Evolutionary conservation across 306 rosid genomes (phyloP).

Genomic region (Cucurbita pepo): DNA sequence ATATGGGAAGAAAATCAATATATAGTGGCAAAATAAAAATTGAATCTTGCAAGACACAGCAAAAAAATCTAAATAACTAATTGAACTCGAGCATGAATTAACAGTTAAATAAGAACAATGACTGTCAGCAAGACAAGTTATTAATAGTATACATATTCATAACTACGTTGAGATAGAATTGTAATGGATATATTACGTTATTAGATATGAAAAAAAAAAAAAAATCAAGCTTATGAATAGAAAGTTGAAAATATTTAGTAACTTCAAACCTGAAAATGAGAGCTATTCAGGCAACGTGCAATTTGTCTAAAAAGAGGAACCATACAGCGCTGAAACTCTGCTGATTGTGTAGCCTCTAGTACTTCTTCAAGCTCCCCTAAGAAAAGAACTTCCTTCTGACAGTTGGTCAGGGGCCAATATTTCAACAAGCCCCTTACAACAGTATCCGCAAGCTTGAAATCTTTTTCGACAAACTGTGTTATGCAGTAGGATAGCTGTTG

Average conservation of each 20-base stretch:
- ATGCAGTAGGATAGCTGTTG: conserved; percentile 90
- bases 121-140: neutral
- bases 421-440: conserved; percentile 82
- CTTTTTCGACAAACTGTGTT: conserved; percentile 94
- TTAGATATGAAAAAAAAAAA: neutral
- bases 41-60: neutral
- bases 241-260: neutral
- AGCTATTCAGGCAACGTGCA: conserved; percentile 79
- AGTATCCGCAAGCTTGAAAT: conserved; percentile 84
- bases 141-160: neutral
- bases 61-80: neutral
- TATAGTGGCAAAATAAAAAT: neutral
- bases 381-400: conserved; percentile 92
- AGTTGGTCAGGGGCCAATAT: conserved; percentile 88
- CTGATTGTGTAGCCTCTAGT: conserved; percentile 77
- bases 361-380: conserved; percentile 97
- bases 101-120: neutral
- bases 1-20: neutral
- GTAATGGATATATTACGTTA: neutral
- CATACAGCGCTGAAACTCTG: conserved; percentile 92
- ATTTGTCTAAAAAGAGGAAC: conserved; percentile 89
- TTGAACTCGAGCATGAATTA: neutral
- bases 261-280: conserved; percentile 77
- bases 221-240: neutral
- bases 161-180: neutral